Evolutionary conservation across 2,329 filamentous ascomycete species (phyloP).

Genomic region (Aspergillus unguis): DNA sequence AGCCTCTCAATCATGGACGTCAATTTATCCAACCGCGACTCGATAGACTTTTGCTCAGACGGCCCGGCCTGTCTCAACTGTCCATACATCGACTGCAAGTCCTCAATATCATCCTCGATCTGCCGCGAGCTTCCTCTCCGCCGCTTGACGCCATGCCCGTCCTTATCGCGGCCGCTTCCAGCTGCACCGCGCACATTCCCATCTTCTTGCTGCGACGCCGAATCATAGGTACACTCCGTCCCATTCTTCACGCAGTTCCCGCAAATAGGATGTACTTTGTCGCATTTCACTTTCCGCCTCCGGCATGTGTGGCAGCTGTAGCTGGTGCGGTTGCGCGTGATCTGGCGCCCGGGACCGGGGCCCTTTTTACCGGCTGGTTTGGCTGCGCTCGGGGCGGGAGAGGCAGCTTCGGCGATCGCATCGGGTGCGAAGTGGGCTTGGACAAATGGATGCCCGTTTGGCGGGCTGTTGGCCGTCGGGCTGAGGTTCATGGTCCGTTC

Average conservation of each 20-base stretch:
- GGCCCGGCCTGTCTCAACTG: constrained; percentile 26
- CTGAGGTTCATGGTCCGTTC: constrained; percentile 21
- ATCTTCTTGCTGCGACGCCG: constrained; percentile 26
- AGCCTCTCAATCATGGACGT: constrained; percentile 45
- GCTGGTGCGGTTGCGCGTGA: constrained; percentile 47
- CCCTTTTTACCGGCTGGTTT: constrained; percentile 18
- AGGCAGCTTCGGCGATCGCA: constrained; percentile 4
- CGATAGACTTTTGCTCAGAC: constrained; percentile 37
- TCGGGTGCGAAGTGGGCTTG: constrained; percentile 11
- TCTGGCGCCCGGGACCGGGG: constrained; percentile 38
- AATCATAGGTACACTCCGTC: constrained; percentile 43
- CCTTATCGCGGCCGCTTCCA: constrained; percentile 5
- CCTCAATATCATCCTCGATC: constrained; percentile 31
- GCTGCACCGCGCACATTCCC: constrained; percentile 7
- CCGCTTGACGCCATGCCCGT: constrained; percentile 34
- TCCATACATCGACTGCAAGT: constrained; percentile 32
- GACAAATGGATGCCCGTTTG: constrained; percentile 11
- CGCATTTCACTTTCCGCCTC: constrained; percentile 48
- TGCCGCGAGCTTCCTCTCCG: constrained; percentile 29
- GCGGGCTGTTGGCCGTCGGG: constrained; percentile 14
- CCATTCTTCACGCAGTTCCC: constrained; percentile 45
- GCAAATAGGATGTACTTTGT: constrained; percentile 46
- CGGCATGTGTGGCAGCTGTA: constrained; percentile 49
- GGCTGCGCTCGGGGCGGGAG: constrained; percentile 5
- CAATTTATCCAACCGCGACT: constrained; percentile 43